A percentile compares a stretch with the other conserved stretches of the same genome.
These are phyloP conservation scores for Ramichloridium luteum DNA, from an alignment of 2,329 filamentous ascomycete species.

Conservation along the genomic window DNA sequence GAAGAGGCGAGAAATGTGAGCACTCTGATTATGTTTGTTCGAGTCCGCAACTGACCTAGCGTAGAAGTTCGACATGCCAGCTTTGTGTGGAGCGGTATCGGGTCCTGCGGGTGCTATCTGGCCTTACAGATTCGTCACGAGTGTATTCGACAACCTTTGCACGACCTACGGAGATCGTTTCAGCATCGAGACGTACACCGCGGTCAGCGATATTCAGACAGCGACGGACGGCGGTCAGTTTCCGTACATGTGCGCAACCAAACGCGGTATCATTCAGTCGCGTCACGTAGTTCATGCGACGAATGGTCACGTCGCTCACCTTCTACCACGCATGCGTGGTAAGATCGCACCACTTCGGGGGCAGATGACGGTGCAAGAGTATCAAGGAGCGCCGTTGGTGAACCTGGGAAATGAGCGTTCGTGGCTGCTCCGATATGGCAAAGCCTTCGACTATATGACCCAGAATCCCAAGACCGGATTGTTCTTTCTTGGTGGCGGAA, in stretches of 20 bases:
- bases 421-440: constrained; percentile 7
- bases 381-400: constrained; percentile 1
- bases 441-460: constrained; percentile 11
- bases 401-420: constrained; percentile 4
- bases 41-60: no score
- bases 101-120: constrained; percentile 9
- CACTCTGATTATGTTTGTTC: no score
- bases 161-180: constrained; percentile 5
- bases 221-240: constrained; percentile 1
- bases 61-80: constrained; percentile 5
- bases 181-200: constrained; percentile 8
- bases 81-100: constrained; percentile 5
- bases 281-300: constrained; percentile 8
- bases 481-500: constrained; percentile 10
- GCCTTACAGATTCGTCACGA: constrained; percentile 12
- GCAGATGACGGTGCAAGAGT: constrained; percentile 12
- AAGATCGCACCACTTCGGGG: constrained; percentile 10
- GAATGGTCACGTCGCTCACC: constrained; percentile 11
- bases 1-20: constrained; percentile 1
- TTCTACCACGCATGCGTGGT: constrained; percentile 9
- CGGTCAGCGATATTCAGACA: no score
- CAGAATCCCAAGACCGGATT: constrained; percentile 6
- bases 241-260: constrained; percentile 3
- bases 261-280: constrained; percentile 7
- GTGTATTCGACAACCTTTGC: constrained; percentile 4